Conservation (phyloP, 148 eudicot genomes). For the Pharnaceum exiguum region DNA sequence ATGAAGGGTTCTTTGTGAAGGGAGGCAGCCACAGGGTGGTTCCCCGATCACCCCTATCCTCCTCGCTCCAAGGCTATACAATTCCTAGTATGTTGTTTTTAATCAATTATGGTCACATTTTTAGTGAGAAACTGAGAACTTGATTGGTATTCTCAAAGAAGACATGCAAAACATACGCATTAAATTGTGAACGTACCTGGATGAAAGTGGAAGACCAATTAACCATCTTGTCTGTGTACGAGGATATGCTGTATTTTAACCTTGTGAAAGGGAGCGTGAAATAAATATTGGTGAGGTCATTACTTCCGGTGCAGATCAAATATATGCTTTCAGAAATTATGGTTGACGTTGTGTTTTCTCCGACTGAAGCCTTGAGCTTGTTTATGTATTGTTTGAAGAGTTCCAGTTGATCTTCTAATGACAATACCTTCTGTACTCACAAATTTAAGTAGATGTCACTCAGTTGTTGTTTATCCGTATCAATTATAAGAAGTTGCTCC, state of each 20-base stretch:
- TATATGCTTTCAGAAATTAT: slow-evolving; percentile 25
- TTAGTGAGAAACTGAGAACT: too few relatives aligned
- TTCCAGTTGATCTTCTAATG: slow-evolving; percentile 21
- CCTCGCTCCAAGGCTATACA: slow-evolving; percentile 55
- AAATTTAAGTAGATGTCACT: too few relatives aligned
- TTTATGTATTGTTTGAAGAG: slow-evolving; percentile 24
- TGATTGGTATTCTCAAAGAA: too few relatives aligned
- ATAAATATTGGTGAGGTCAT: slow-evolving; percentile 29
- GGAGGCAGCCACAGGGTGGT: slow-evolving; percentile 68
- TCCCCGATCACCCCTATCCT: slow-evolving; percentile 40
- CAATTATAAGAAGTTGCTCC: too few relatives aligned
- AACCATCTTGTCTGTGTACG: slow-evolving; percentile 18
- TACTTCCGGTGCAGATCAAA: slow-evolving; percentile 25
- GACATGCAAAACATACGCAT: too few relatives aligned
- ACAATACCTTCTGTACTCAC: slow-evolving; percentile 14
- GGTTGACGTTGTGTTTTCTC: slow-evolving; percentile 20
- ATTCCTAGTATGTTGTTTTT: slow-evolving; percentile 21
- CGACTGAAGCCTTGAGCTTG: slow-evolving; percentile 23
- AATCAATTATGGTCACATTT: too few relatives aligned
- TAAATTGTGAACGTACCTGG: slow-evolving; percentile 19
- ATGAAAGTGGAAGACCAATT: slow-evolving; percentile 22
- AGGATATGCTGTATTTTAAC: neutral
- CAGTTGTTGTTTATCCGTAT: too few relatives aligned
- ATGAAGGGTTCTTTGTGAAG: slow-evolving; percentile 53
- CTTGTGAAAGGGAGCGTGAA: slow-evolving; percentile 8